Evolutionary conservation across 257 asterid species (phyloP).

Genomic region (Solanum infundibuliforme): DNA sequence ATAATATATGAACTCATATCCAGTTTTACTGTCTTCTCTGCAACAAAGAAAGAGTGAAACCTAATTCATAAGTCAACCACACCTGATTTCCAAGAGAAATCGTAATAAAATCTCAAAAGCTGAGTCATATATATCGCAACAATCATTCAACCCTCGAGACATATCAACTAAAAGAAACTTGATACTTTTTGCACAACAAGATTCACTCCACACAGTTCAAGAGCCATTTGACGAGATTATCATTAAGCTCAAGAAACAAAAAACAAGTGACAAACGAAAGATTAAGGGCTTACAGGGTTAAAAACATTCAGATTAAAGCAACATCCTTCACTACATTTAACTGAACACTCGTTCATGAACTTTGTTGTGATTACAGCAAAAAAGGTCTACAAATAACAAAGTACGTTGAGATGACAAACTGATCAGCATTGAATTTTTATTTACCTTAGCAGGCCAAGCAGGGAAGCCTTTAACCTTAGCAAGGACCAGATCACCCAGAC

Average conservation of each 20-base stretch:
- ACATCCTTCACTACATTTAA: not conserved
- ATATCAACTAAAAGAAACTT: not conserved
- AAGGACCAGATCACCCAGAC: constrained; percentile 83
- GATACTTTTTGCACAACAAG: not conserved
- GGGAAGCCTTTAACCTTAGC: constrained; percentile 92
- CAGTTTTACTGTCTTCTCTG: not conserved
- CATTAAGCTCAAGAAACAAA: not conserved
- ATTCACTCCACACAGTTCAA: not conserved
- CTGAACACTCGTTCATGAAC: not conserved
- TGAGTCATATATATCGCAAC: not conserved
- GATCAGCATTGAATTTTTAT: not conserved
- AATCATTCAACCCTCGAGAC: not conserved
- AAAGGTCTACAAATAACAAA: not conserved
- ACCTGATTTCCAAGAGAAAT: not conserved
- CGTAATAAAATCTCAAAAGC: not conserved
- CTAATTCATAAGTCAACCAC: not conserved
- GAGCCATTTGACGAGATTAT: not conserved
- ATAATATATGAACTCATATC: not conserved
- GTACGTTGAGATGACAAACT: not conserved
- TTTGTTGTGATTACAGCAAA: not conserved
- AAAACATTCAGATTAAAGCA: not conserved
- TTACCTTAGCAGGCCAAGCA: constrained; percentile 93
- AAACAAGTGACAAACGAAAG: not conserved
- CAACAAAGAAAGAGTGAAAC: not conserved
- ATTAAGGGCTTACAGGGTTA: not conserved